Percentiles rank a stretch among this genome's conserved stretches.
Conservation (phyloP, 2,329 filamentous ascomycete genomes). For the Ophiostoma tasmaniense region DNA sequence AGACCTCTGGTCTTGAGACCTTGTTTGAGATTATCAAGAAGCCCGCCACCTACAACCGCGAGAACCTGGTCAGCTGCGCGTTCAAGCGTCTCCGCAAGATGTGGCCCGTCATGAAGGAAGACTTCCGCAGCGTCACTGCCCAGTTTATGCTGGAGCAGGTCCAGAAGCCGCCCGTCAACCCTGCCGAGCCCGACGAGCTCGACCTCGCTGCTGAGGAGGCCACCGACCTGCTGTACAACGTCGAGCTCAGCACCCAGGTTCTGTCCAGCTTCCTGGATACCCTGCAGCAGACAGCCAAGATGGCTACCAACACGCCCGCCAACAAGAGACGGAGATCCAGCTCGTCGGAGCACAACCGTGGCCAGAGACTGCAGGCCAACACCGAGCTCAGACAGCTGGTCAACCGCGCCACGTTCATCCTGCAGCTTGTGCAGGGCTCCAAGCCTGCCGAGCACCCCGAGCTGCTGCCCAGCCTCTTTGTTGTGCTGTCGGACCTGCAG, state of each 20-base stretch:
- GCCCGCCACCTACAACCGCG: conserved; percentile 34
- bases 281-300: conserved; percentile 63
- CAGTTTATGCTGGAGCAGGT: conserved; percentile 55
- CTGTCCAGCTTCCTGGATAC: conserved; percentile 64
- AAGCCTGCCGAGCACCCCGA: conserved; percentile 66
- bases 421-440: conserved; percentile 80
- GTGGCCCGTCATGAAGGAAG: conserved; percentile 63
- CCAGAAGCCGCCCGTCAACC: conserved; percentile 33
- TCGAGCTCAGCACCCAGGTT: conserved; percentile 65
- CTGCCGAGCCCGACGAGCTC: conserved; percentile 29
- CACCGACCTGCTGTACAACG: conserved; percentile 61
- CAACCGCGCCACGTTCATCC: conserved; percentile 71
- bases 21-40: conserved; percentile 41
- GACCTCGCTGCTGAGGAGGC: conserved; percentile 48
- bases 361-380: conserved; percentile 52
- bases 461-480: conserved; percentile 72
- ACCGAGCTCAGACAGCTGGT: conserved; percentile 60
- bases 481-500: conserved; percentile 76
- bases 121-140: conserved; percentile 51
- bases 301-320: conserved; percentile 62
- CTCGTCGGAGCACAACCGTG: conserved; percentile 56
- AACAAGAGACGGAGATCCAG: conserved; percentile 75
- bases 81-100: conserved; percentile 63
- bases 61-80: conserved; percentile 52
- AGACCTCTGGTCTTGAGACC: conserved; percentile 42